phyloP scores from a whole-genome alignment of 129 eudicot genomes.

The Tanacetum coccineum region DNA sequence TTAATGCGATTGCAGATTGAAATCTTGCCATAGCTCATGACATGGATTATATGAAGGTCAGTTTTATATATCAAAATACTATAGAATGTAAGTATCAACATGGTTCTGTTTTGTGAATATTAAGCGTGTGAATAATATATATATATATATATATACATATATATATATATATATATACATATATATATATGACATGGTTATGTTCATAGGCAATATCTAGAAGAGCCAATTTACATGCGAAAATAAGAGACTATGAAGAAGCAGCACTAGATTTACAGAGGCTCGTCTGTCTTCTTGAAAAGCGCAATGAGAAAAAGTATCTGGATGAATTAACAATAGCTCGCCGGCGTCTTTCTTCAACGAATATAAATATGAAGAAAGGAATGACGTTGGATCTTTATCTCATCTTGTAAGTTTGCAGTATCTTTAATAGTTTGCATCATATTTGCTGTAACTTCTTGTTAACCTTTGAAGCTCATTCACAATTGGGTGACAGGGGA shows the following conservation, averaged over 20 bases:
- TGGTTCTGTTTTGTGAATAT: neutral
- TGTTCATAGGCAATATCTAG: conserved; percentile 66
- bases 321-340: conserved; percentile 51
- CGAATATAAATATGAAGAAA: conserved; percentile 48
- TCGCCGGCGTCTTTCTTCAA: conserved; percentile 52
- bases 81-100: neutral
- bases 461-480: too few relatives aligned
- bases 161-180: too few relatives aligned
- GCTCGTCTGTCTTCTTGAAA: conserved; percentile 58
- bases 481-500: too few relatives aligned
- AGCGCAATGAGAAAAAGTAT: conserved; percentile 26
- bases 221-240: conserved; percentile 87
- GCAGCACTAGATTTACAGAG: conserved; percentile 64
- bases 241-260: conserved; percentile 78
- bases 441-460: neutral
- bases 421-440: neutral
- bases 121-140: neutral
- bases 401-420: conserved; percentile 63
- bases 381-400: conserved; percentile 54
- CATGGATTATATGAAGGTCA: conserved; percentile 64
- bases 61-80: neutral
- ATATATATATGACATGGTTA: neutral
- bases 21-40: conserved; percentile 90
- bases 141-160: too few relatives aligned
- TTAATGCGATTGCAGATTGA: conserved; percentile 92